Conservation (phyloP, 257 asterid genomes). For the Nicotiana benthamiana region DNA sequence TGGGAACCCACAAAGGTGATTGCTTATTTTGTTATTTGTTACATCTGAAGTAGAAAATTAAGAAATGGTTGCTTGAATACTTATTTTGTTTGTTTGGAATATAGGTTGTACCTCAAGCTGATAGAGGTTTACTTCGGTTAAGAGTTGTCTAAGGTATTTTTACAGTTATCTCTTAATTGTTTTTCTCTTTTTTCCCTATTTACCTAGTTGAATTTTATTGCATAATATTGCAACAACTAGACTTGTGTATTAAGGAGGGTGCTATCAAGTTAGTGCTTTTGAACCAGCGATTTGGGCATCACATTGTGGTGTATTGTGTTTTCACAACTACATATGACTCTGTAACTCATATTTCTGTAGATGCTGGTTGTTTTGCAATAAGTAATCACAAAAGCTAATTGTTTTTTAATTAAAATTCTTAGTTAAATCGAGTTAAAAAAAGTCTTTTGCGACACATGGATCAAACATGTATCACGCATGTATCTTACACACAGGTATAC, state of each 20-base stretch:
- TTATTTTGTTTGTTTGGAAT: background rate
- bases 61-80: conserved; percentile 8
- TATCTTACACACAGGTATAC: too few species aligned
- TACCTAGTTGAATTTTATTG: background rate
- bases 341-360: background rate
- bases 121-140: conserved; percentile 73
- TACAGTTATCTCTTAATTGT: background rate
- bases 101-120: conserved; percentile 90
- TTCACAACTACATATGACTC: background rate
- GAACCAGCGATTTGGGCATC: background rate
- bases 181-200: background rate
- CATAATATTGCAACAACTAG: background rate
- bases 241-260: background rate
- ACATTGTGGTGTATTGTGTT: background rate
- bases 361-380: background rate
- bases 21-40: background rate
- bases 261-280: background rate
- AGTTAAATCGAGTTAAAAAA: too few species aligned
- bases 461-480: too few species aligned
- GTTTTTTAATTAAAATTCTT: too few species aligned
- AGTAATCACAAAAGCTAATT: background rate
- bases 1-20: conserved; percentile 68
- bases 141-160: conserved; percentile 56
- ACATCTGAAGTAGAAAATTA: background rate
- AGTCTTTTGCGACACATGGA: too few species aligned